These are phyloP conservation scores for Colletotrichum chlorophyti DNA, from an alignment of 2,329 filamentous ascomycete species.

Conservation along the genomic window DNA sequence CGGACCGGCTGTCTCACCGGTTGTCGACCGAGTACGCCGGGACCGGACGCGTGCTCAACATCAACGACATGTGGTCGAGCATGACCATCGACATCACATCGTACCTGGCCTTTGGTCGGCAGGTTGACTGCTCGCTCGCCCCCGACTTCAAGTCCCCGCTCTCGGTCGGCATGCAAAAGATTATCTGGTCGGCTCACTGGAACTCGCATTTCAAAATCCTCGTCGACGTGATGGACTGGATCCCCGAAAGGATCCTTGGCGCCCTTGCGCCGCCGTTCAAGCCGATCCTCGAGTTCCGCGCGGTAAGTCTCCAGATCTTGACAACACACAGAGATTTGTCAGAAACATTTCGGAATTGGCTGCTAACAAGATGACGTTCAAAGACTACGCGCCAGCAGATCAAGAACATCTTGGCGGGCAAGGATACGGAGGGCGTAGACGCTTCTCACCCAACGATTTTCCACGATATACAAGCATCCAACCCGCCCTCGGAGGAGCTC, in stretches of 20 bases:
- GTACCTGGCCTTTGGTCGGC: slow-evolving; percentile 32
- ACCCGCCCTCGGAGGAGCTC: slow-evolving; percentile 42
- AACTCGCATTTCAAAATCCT: slow-evolving; percentile 25
- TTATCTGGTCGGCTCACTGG: background rate
- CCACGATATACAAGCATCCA: slow-evolving; percentile 36
- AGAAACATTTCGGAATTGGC: too few species aligned
- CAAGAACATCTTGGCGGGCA: background rate
- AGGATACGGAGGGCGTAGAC: slow-evolving; percentile 3
- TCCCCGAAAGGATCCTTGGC: too few species aligned
- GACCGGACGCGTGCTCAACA: slow-evolving; percentile 10
- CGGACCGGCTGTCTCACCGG: background rate
- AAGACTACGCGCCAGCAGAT: background rate
- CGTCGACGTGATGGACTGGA: too few species aligned
- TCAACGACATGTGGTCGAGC: background rate
- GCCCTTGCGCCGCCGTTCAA: too few species aligned
- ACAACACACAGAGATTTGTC: too few species aligned
- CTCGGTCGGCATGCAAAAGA: slow-evolving; percentile 8
- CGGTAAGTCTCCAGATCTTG: too few species aligned
- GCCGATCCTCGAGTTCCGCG: too few species aligned
- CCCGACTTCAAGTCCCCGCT: slow-evolving; percentile 30
- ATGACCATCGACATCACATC: slow-evolving; percentile 33
- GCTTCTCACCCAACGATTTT: slow-evolving; percentile 37
- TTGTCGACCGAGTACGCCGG: slow-evolving; percentile 25
- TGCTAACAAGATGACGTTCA: too few species aligned
- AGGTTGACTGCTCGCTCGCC: slow-evolving; percentile 30